Base-by-base conservation (phyloP, 768 basidiomycete genomes). In the Mycena leptocephala region DNA sequence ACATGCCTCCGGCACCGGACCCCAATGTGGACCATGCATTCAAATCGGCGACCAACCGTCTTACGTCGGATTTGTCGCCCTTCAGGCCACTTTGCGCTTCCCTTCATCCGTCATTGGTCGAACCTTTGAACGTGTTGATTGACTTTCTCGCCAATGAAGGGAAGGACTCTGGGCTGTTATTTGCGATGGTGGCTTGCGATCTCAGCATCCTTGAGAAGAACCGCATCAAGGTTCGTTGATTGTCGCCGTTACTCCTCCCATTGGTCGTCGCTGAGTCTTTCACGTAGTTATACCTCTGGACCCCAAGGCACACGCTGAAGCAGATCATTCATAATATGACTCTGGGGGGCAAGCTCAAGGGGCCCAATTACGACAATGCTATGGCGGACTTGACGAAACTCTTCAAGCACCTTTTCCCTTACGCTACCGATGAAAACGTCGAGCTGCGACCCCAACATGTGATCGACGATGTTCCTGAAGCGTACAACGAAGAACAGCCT, bases 311-410 rank as follows among this genome's bases (percentile, higher is more conserved):
- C 7, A 76, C 78, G 2, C 37, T 79, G 48, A 76, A 79, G 72
- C 66, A 76, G 48, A 79, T 79, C 28, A 63, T 73, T 18, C 74
- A 63, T 41, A 74, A 79, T 43, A 76, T 79, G 78, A 79, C 78
- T 43, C 58, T 79, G 18, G 75, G 75, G 35, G 75, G 78, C 32
- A 70, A 55, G 39, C 56, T 79, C 39, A 76, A 64, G 62, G 78
- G 75, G 2, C 72, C 71, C 24, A 43, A 58, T 26, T 65, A 72
- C 32, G 78, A 78, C n/a, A 62, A 35, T 9, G 78, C 64, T 16
- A 78, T 76, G 30, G 68, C 66, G 22, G 74, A 76, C 67, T 66
- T 76, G 70, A 72, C 58, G 16, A 79, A 76, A 58, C 75, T 79
- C 51, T 76, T 76, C 71, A 74, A 58, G 20, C 58, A 76, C 55